Conservation (phyloP, 192 early-diverging fungal genomes). For the Coemansia sp. region DNA sequence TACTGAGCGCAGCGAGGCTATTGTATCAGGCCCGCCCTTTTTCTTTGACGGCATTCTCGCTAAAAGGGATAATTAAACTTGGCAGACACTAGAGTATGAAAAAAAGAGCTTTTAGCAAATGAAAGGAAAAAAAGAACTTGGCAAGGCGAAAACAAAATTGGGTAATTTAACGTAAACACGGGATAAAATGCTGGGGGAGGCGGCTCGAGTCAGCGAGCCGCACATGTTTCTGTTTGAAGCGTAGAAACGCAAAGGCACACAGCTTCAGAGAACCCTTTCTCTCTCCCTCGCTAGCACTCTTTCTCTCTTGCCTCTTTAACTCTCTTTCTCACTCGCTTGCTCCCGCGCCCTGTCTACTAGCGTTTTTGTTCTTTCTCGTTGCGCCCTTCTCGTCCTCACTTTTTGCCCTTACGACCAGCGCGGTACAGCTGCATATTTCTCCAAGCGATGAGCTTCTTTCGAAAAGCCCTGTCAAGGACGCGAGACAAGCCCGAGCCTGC, state of each 20-base stretch:
- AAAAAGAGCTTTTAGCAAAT: background rate
- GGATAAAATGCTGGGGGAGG: background rate
- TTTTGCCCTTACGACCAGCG: background rate
- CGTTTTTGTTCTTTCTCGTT: background rate
- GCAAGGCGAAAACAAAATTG: background rate
- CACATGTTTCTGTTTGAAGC: background rate
- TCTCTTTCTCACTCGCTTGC: background rate
- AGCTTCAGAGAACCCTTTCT: background rate
- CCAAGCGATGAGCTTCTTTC: constrained; percentile 32
- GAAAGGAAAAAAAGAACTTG: background rate
- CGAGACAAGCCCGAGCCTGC: constrained; percentile 16
- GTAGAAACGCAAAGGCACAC: background rate
- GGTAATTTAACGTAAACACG: background rate
- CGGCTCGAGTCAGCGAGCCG: background rate
- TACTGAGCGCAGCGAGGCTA: constrained; percentile 49
- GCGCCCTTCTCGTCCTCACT: background rate
- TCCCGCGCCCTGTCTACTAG: background rate
- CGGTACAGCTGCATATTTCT: background rate
- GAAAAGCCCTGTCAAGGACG: constrained; percentile 28
- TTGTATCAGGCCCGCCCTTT: constrained; percentile 37
- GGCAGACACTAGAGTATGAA: background rate
- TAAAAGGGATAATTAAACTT: background rate
- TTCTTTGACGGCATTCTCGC: constrained; percentile 25
- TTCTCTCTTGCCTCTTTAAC: background rate
- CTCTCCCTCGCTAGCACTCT: background rate